Evolutionary conservation across 768 basidiomycete genomes (phyloP).

Genomic region (Kwoniella heveanensis): DNA sequence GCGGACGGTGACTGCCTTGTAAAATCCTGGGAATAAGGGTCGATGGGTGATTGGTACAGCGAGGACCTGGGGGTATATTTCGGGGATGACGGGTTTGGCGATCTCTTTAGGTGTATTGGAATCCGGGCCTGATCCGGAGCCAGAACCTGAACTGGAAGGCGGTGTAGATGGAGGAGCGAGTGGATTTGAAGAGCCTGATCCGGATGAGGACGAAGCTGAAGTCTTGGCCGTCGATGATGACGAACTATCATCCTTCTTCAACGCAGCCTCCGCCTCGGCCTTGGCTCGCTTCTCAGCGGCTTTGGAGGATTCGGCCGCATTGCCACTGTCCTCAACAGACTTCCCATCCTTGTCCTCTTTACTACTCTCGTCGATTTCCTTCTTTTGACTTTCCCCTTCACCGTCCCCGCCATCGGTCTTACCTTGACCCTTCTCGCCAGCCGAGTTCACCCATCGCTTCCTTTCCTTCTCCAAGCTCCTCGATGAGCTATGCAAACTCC

Average conservation of each 20-base stretch:
- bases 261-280: constrained; percentile 15
- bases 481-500: constrained; percentile 29
- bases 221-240: constrained; percentile 10
- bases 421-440: constrained; percentile 7
- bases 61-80: constrained; percentile 87
- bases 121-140: constrained; percentile 20
- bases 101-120: constrained; percentile 43
- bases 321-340: not conserved
- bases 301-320: constrained; percentile 30
- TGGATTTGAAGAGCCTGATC: constrained; percentile 20
- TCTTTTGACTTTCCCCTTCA: constrained; percentile 23
- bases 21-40: constrained; percentile 95
- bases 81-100: constrained; percentile 81
- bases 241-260: constrained; percentile 10
- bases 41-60: constrained; percentile 93
- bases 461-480: constrained; percentile 25
- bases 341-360: not conserved
- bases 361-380: constrained; percentile 4
- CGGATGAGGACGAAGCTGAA: constrained; percentile 25
- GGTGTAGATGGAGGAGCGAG: constrained; percentile 12
- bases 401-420: constrained; percentile 10
- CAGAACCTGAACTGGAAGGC: constrained; percentile 25
- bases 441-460: constrained; percentile 45
- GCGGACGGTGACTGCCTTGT: constrained; percentile 93
- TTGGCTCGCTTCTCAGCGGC: constrained; percentile 38